These are phyloP conservation scores for Apiotrichum laibachii DNA, from an alignment of 1,284 basidiomycete species.

Conservation along the genomic window DNA sequence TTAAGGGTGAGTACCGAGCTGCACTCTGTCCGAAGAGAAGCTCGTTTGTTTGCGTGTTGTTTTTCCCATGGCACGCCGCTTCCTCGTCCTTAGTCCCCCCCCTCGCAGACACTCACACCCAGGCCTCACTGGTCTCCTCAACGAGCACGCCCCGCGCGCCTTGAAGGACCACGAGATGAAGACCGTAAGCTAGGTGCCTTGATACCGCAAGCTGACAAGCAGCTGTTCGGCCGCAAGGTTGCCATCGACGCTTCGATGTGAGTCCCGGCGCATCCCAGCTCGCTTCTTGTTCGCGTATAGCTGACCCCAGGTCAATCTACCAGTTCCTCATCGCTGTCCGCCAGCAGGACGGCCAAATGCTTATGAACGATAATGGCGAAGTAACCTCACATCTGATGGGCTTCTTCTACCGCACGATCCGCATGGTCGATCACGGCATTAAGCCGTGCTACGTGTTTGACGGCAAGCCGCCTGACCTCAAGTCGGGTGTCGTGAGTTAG, in stretches of 20 bases:
- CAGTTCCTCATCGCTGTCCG: constrained; percentile 98
- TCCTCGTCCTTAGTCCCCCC: not conserved
- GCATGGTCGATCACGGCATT: constrained; percentile 98
- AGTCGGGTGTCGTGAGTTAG: constrained; percentile 82
- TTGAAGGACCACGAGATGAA: constrained; percentile 95
- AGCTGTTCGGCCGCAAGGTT: constrained; percentile 92
- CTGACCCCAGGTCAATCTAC: constrained; percentile 52
- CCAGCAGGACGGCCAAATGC: constrained; percentile 91
- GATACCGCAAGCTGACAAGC: not conserved
- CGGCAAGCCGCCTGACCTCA: constrained; percentile 95
- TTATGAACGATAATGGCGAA: constrained; percentile 94
- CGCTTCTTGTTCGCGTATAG: constrained; percentile 12
- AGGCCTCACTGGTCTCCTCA: constrained; percentile 84
- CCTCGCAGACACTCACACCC: constrained; percentile 3
- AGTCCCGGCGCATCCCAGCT: constrained; percentile 36
- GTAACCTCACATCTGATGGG: constrained; percentile 98
- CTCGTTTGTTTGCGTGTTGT: not conserved
- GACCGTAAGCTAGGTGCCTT: constrained; percentile 53
- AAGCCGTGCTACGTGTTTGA: constrained; percentile 99
- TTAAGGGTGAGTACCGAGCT: constrained; percentile 1
- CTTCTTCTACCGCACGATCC: constrained; percentile 93
- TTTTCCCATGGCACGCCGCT: not conserved
- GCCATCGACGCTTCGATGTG: constrained; percentile 97
- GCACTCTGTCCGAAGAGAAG: not conserved
- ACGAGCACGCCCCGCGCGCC: constrained; percentile 80